Conservation (phyloP, 768 basidiomycete species). For the Lactarius trivialis region DNA sequence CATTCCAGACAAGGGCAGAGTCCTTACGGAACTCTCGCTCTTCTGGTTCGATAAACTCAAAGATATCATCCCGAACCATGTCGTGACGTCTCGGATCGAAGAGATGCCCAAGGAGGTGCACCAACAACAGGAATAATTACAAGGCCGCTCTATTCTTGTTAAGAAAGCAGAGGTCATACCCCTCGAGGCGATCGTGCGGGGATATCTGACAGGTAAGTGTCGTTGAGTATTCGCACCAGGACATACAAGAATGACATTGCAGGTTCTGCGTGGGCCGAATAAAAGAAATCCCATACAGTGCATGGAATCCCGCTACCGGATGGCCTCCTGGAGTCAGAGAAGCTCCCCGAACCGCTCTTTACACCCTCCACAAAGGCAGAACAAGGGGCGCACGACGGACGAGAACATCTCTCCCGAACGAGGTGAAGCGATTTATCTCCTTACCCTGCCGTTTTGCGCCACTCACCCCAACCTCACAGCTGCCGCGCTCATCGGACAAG, state of each 20-base stretch:
- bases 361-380: conserved; percentile 98
- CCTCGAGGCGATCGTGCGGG: conserved; percentile 92
- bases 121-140: conserved; percentile 67
- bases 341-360: conserved; percentile 77
- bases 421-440: conserved; percentile 42
- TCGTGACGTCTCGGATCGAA: conserved; percentile 68
- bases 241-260: not conserved
- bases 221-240: not conserved
- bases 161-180: conserved; percentile 82
- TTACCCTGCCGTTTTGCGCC: not conserved
- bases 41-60: conserved; percentile 91
- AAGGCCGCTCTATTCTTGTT: conserved; percentile 88
- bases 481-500: conserved; percentile 55
- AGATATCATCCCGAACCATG: conserved; percentile 81
- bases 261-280: conserved; percentile 97
- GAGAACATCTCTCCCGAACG: conserved; percentile 98
- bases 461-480: conserved; percentile 35
- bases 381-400: conserved; percentile 86
- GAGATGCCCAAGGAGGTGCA: conserved; percentile 79
- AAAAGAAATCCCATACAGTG: conserved; percentile 79
- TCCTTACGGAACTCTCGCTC: conserved; percentile 83
- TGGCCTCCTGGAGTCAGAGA: conserved; percentile 79
- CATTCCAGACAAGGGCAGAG: conserved; percentile 87
- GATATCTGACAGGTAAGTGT: conserved; percentile 84
- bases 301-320: conserved; percentile 75